Conservation (phyloP, 352 stramenopile genomes). For the Phytophthora sp. region DNA sequence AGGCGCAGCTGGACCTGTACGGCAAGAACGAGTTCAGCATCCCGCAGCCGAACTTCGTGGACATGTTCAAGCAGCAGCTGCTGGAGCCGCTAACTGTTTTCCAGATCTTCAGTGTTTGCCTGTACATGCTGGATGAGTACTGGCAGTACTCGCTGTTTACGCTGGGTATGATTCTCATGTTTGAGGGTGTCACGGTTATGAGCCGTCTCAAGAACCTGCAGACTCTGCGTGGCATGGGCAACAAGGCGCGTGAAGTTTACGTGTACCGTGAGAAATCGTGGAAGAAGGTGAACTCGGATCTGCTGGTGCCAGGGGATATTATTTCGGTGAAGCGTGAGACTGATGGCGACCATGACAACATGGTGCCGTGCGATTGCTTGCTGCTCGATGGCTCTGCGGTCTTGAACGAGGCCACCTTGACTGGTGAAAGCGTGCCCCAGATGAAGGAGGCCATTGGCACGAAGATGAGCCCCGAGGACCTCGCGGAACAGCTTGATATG, state of each 20-base stretch:
- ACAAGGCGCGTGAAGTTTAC: slow-evolving; percentile 84
- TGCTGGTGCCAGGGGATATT: slow-evolving; percentile 93
- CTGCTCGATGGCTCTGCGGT: slow-evolving; percentile 95
- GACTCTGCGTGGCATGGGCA: slow-evolving; percentile 95
- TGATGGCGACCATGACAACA: slow-evolving; percentile 78
- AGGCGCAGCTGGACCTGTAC: slow-evolving; percentile 65
- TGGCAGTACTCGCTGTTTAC: slow-evolving; percentile 99
- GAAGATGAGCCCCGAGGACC: slow-evolving; percentile 79
- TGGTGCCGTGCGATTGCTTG: slow-evolving; percentile 96
- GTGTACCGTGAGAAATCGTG: slow-evolving; percentile 92
- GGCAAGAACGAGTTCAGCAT: slow-evolving; percentile 96
- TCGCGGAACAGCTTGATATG: slow-evolving; percentile 82
- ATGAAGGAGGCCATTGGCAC: slow-evolving; percentile 94
- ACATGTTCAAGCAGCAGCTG: slow-evolving; percentile 97
- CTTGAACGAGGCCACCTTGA: slow-evolving; percentile 99
- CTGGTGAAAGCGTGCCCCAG: slow-evolving; percentile 98
- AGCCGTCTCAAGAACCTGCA: slow-evolving; percentile 96
- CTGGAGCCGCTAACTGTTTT: slow-evolving; percentile 99
- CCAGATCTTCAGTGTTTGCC: slow-evolving; percentile 97
- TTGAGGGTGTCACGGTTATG: slow-evolving; percentile 96
- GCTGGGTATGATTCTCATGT: slow-evolving; percentile 97
- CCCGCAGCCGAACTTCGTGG: slow-evolving; percentile 94
- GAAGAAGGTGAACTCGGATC: slow-evolving; percentile 81
- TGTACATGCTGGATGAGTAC: slow-evolving; percentile 99
- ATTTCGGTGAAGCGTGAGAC: slow-evolving; percentile 93